phyloP scores from a whole-genome alignment of 169 alveolate species.

The Cryptosporidium xiaoi region DNA sequence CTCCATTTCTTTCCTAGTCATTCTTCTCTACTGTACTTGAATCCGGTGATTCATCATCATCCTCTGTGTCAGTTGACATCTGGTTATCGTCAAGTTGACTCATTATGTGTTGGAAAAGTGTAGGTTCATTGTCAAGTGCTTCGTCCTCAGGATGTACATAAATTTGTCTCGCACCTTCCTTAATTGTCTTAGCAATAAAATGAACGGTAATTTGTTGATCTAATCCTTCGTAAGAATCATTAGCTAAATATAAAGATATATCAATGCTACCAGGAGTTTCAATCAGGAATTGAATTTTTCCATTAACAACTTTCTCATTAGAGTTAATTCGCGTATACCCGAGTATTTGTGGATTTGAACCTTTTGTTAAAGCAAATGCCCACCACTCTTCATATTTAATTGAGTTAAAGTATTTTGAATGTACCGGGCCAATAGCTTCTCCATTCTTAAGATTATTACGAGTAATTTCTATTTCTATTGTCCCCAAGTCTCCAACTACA shows the following conservation, averaged over 20 bases:
- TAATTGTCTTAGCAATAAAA: conserved; percentile 78
- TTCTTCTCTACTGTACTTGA: background rate
- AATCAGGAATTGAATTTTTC: conserved; percentile 81
- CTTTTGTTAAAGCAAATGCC: conserved; percentile 83
- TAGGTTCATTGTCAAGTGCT: conserved; percentile 87
- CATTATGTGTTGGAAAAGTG: conserved; percentile 84
- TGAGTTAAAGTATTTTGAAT: conserved; percentile 88
- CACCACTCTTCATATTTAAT: conserved; percentile 91
- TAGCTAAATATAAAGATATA: conserved; percentile 78
- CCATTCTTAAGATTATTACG: conserved; percentile 84
- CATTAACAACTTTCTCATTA: conserved; percentile 81
- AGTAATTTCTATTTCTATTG: conserved; percentile 84
- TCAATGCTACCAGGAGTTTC: conserved; percentile 83
- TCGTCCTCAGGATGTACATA: conserved; percentile 88
- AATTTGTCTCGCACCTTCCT: conserved; percentile 78
- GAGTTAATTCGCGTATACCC: conserved; percentile 80
- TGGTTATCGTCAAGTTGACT: conserved; percentile 82
- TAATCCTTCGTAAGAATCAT: conserved; percentile 85
- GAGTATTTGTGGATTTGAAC: conserved; percentile 77
- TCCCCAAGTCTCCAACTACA: conserved; percentile 89
- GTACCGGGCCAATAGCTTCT: conserved; percentile 89
- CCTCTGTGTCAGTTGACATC: conserved; percentile 85
- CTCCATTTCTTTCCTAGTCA: background rate
- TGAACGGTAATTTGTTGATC: conserved; percentile 78
- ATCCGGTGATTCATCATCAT: conserved; percentile 74